Conservation (phyloP, 2,329 filamentous ascomycete species). For the Aspergillus pseudoviridinutans region DNA sequence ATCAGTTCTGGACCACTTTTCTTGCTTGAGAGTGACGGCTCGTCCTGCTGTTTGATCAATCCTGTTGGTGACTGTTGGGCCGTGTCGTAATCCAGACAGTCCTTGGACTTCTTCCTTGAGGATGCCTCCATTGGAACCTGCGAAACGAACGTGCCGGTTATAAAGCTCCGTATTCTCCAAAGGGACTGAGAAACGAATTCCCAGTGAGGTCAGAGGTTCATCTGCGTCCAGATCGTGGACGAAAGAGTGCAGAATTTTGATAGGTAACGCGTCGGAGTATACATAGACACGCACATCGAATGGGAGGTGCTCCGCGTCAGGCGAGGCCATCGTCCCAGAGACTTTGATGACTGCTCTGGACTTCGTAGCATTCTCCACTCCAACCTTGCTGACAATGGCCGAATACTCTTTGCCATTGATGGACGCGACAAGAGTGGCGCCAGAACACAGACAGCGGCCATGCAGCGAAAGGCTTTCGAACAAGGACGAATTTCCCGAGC, state of each 20-base stretch:
- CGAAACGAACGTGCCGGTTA: conserved; percentile 56
- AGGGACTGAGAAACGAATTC: conserved; percentile 39
- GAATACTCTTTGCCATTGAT: no score
- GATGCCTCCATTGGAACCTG: conserved; percentile 53
- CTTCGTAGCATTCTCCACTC: no score
- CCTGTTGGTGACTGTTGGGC: conserved; percentile 34
- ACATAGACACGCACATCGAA: no score
- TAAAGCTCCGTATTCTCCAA: conserved; percentile 51
- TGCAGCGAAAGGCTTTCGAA: no score
- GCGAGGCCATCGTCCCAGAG: no score
- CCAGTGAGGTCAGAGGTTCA: conserved; percentile 24
- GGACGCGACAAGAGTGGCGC: no score
- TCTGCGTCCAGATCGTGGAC: background rate
- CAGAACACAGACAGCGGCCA: no score
- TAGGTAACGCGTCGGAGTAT: no score
- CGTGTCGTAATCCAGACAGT: conserved; percentile 54
- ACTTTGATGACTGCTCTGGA: no score
- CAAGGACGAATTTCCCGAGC: background rate
- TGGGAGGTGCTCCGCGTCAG: no score
- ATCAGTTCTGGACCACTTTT: background rate
- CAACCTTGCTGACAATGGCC: no score
- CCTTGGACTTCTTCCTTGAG: conserved; percentile 58
- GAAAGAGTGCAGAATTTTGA: no score
- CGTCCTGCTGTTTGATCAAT: conserved; percentile 31
- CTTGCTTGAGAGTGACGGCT: conserved; percentile 37